A percentile compares a stretch with the other conserved stretches of the same genome.
Conservation (phyloP, 139 green algal genomes). For the Closterium sp. region DNA sequence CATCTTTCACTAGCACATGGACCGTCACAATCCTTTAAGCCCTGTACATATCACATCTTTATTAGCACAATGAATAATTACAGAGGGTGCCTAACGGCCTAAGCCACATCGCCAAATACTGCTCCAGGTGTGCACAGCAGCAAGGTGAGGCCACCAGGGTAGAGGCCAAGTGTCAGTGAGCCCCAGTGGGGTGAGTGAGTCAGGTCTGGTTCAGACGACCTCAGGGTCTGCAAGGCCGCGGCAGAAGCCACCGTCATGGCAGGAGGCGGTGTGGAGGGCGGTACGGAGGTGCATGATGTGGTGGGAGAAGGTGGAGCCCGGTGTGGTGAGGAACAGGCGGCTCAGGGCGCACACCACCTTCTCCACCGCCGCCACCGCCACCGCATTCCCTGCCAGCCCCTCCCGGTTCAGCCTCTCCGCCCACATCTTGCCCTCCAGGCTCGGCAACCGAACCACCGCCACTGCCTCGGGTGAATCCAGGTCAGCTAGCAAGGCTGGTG, state of each 20-base stretch:
- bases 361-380: not conserved
- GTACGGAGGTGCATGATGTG: not conserved
- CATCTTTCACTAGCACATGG: too few species aligned
- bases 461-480: not conserved
- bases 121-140: too few species aligned
- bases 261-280: not conserved
- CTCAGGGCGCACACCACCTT: not conserved
- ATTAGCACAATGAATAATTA: too few species aligned
- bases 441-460: not conserved
- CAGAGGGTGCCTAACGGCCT: too few species aligned
- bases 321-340: not conserved
- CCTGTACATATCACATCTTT: too few species aligned
- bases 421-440: slow-evolving; percentile 11
- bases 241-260: not conserved
- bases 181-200: too few species aligned
- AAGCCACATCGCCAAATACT: too few species aligned
- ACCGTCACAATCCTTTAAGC: too few species aligned
- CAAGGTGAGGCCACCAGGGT: too few species aligned
- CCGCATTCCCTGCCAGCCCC: not conserved
- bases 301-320: slow-evolving; percentile 5
- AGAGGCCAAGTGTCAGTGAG: too few species aligned
- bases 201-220: not conserved
- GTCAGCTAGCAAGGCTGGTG: not conserved
- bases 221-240: not conserved
- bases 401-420: not conserved